Percentiles rank a stretch among this genome's conserved stretches.
phyloP scores from a whole-genome alignment of 495 filamentous ascomycete genomes.

The Penicillium longicatenatum region DNA sequence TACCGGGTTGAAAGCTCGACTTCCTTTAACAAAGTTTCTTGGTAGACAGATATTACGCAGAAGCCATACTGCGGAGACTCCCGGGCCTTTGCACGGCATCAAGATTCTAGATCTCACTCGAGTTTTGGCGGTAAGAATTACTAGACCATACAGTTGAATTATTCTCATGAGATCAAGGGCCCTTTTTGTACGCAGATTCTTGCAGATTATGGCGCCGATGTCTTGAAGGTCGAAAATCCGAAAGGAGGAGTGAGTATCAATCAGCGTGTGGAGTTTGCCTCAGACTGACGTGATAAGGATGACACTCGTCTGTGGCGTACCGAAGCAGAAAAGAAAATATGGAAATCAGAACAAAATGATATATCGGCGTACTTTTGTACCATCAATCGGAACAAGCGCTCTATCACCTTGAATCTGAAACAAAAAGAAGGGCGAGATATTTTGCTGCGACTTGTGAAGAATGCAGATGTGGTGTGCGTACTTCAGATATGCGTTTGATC shows the following conservation, averaged over 20 bases:
- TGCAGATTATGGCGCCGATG: slow-evolving; percentile 85
- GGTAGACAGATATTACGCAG: neutral
- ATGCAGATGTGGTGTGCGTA: slow-evolving; percentile 68
- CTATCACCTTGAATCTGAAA: slow-evolving; percentile 78
- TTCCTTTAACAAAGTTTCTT: neutral
- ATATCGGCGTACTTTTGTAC: slow-evolving; percentile 26
- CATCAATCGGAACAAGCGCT: slow-evolving; percentile 88
- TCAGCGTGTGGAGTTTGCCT: neutral
- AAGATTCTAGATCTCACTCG: slow-evolving; percentile 85
- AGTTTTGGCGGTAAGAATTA: slow-evolving; percentile 70
- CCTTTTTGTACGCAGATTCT: slow-evolving; percentile 94
- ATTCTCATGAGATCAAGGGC: slow-evolving; percentile 26
- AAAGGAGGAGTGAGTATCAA: slow-evolving; percentile 56
- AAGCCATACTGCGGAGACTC: neutral
- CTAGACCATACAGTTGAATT: neutral
- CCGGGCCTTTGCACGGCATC: slow-evolving; percentile 66
- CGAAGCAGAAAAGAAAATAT: slow-evolving; percentile 21
- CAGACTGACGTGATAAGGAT: slow-evolving; percentile 34
- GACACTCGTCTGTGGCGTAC: slow-evolving; percentile 29
- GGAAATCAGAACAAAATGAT: slow-evolving; percentile 19
- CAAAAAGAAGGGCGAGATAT: slow-evolving; percentile 69
- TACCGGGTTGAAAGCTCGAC: neutral
- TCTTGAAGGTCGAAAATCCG: slow-evolving; percentile 92
- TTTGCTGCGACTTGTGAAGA: slow-evolving; percentile 68
- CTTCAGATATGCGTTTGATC: neutral